Percentiles rank a stretch among this genome's conserved stretches.
Conservation (phyloP, 2,329 filamentous ascomycete genomes). For the Neofusicoccum cordaticola region DNA sequence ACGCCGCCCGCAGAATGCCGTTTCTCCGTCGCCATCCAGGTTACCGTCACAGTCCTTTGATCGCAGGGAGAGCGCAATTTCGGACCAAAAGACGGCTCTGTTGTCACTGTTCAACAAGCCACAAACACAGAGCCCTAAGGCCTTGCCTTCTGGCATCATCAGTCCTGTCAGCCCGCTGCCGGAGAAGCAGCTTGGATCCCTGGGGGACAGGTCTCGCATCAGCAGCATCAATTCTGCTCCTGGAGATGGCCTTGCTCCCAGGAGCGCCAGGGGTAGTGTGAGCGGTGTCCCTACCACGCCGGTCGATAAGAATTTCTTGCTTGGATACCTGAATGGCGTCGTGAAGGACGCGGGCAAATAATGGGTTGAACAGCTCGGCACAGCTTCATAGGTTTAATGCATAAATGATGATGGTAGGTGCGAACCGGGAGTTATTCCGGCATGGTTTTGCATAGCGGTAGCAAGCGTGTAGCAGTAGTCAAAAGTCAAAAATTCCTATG, state of each 20-base stretch:
- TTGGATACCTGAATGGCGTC: slow-evolving; percentile 68
- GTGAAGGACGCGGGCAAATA: slow-evolving; percentile 34
- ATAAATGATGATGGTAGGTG: neutral
- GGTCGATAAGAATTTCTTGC: slow-evolving; percentile 71
- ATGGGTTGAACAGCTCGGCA: neutral
- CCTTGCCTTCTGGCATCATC: slow-evolving; percentile 32
- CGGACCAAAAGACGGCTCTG: slow-evolving; percentile 34
- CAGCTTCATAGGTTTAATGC: neutral
- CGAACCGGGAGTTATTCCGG: neutral
- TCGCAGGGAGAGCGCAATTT: slow-evolving; percentile 27
- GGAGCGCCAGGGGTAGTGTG: neutral
- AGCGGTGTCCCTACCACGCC: slow-evolving; percentile 40
- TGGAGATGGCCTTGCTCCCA: slow-evolving; percentile 7
- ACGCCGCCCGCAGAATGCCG: slow-evolving; percentile 29
- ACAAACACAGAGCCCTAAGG: slow-evolving; percentile 23
- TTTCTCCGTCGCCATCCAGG: slow-evolving; percentile 10
- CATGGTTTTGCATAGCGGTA: neutral
- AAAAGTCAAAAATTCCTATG: neutral
- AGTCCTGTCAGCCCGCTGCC: slow-evolving; percentile 39
- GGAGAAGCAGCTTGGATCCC: slow-evolving; percentile 22
- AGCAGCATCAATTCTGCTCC: slow-evolving; percentile 27
- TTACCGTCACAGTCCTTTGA: slow-evolving; percentile 21
- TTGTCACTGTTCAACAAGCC: slow-evolving; percentile 37
- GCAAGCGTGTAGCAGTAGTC: neutral
- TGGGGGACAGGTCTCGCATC: slow-evolving; percentile 30